These are phyloP conservation scores for Mucor racemosus DNA, from an alignment of 371 early-diverging fungal species.

Conservation along the genomic window DNA sequence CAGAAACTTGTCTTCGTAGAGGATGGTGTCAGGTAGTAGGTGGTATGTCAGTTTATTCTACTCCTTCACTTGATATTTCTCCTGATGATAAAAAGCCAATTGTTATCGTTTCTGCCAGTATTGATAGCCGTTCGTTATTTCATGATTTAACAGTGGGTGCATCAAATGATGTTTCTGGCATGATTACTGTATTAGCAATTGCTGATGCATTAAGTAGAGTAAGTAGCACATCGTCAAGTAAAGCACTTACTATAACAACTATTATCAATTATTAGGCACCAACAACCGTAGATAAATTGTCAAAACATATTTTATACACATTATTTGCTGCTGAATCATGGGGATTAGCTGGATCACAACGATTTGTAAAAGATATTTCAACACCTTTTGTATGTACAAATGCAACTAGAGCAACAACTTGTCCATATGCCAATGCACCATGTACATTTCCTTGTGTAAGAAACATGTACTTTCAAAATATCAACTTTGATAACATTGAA, in stretches of 20 bases:
- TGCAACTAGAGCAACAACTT: constrained; percentile 41
- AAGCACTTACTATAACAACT: not conserved
- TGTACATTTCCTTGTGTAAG: constrained; percentile 72
- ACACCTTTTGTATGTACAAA: constrained; percentile 65
- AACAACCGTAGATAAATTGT: constrained; percentile 42
- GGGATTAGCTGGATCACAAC: constrained; percentile 81
- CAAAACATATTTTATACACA: constrained; percentile 75
- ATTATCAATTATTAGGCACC: constrained; percentile 43
- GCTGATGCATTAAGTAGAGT: constrained; percentile 76
- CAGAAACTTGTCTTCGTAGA: constrained; percentile 71
- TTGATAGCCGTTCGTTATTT: constrained; percentile 74
- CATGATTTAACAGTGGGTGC: constrained; percentile 66
- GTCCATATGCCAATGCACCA: constrained; percentile 52
- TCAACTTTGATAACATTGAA: constrained; percentile 71
- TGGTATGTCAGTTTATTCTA: constrained; percentile 73
- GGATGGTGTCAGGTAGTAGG: constrained; percentile 78
- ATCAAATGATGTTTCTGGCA: constrained; percentile 58
- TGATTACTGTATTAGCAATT: constrained; percentile 69
- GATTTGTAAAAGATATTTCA: constrained; percentile 78
- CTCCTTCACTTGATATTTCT: constrained; percentile 60
- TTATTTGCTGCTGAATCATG: constrained; percentile 77
- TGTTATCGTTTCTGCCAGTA: constrained; percentile 66
- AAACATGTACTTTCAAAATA: constrained; percentile 61
- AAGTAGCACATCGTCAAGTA: constrained; percentile 8
- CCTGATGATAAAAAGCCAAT: constrained; percentile 65